Conservation (phyloP, 108 stramenopile species). For the Nannochloropsis oceanica region DNA sequence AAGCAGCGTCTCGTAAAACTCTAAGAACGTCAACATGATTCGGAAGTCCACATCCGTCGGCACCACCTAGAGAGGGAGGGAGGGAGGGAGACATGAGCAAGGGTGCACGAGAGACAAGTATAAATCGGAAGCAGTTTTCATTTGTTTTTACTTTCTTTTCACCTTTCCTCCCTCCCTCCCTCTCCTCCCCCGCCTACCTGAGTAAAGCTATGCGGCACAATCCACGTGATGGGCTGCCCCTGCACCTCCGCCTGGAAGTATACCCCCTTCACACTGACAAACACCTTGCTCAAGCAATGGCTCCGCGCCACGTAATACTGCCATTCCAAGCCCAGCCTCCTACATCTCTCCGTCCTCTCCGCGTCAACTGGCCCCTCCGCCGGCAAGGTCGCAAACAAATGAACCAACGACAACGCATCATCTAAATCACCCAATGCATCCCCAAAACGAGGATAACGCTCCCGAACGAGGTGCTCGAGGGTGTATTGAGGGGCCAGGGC, state of each 20-base stretch:
- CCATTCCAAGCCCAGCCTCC: conserved; percentile 71
- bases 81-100: not conserved
- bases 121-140: no score
- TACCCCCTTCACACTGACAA: conserved; percentile 93
- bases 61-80: conserved; percentile 24
- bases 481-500: conserved; percentile 55
- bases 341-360: conserved; percentile 60
- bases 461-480: conserved; percentile 86
- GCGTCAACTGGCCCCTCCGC: conserved; percentile 47
- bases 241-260: conserved; percentile 71
- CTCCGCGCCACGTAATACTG: conserved; percentile 72
- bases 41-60: conserved; percentile 89
- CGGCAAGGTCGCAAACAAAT: conserved; percentile 84
- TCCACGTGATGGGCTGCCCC: conserved; percentile 57
- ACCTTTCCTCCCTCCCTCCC: no score
- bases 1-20: conserved; percentile 87
- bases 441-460: conserved; percentile 92
- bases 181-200: conserved; percentile 19
- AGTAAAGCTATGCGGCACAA: conserved; percentile 87
- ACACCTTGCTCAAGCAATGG: conserved; percentile 68
- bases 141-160: no score
- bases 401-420: conserved; percentile 80
- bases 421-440: conserved; percentile 91
- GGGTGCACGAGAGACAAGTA: no score
- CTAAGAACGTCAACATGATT: conserved; percentile 96